Evolutionary conservation across 2,329 filamentous ascomycete species (phyloP).

Genomic region (Aspergillus sp.): DNA sequence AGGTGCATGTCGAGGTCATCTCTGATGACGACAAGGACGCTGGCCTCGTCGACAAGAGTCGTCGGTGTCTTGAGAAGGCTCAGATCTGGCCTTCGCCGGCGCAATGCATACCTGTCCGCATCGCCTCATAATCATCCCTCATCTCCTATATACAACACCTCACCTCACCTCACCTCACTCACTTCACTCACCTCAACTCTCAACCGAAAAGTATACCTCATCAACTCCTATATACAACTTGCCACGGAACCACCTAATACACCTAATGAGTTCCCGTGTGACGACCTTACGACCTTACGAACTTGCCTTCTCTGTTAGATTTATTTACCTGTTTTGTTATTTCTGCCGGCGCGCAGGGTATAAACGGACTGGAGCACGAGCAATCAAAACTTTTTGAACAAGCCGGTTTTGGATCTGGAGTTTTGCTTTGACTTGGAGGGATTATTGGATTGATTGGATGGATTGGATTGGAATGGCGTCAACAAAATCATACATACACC

Average conservation of each 20-base stretch:
- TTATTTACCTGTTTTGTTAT: not conserved
- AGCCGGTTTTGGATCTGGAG: not conserved
- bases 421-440: not conserved
- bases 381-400: not conserved
- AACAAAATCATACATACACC: not conserved
- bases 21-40: conserved; percentile 15
- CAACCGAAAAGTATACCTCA: not conserved
- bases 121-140: conserved; percentile 14
- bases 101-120: conserved; percentile 24
- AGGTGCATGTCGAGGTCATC: conserved; percentile 19
- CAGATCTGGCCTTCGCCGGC: conserved; percentile 26
- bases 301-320: not conserved
- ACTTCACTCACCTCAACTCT: too few species aligned
- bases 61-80: conserved; percentile 29
- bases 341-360: not conserved
- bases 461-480: not conserved
- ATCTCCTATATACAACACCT: not conserved
- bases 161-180: not conserved
- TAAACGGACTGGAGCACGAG: conserved; percentile 2
- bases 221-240: not conserved
- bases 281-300: not conserved
- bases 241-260: conserved; percentile 2
- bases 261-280: conserved; percentile 5
- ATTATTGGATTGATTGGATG: not conserved
- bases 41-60: conserved; percentile 27